Evolutionary conservation across 2,329 filamentous ascomycete species (phyloP).

Genomic region (Neopestalotiopsis clavispora): DNA sequence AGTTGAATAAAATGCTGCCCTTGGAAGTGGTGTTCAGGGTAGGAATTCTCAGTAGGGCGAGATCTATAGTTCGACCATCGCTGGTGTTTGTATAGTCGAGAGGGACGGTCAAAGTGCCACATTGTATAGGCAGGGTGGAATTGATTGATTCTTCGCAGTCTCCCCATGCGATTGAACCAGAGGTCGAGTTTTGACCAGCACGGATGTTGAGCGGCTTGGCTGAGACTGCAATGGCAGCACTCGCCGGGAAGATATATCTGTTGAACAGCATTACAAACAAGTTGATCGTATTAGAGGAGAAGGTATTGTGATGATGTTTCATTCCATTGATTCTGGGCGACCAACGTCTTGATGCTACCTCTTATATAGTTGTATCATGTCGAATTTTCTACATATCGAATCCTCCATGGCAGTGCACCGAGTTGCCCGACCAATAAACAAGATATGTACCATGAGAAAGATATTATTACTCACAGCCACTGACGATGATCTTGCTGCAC

Average conservation of each 20-base stretch:
- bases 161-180: conserved; percentile 1
- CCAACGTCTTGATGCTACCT: no score
- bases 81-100: conserved; percentile 10
- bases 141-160: background rate
- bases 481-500: no score
- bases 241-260: background rate
- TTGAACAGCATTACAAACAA: background rate
- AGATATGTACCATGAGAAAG: no score
- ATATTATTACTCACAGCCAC: no score
- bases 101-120: background rate
- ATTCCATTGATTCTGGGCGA: no score
- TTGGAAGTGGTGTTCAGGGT: conserved; percentile 22
- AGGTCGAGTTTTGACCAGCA: background rate
- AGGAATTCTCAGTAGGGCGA: background rate
- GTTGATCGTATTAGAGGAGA: background rate
- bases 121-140: background rate
- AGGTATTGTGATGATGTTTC: no score
- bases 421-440: no score
- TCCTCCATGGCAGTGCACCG: no score
- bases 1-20: conserved; percentile 21
- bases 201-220: background rate
- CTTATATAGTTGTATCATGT: no score
- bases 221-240: background rate
- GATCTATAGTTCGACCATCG: background rate
- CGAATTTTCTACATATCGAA: no score